phyloP scores from a whole-genome alignment of 1,139 yeast species.

The Candida anutae region DNA sequence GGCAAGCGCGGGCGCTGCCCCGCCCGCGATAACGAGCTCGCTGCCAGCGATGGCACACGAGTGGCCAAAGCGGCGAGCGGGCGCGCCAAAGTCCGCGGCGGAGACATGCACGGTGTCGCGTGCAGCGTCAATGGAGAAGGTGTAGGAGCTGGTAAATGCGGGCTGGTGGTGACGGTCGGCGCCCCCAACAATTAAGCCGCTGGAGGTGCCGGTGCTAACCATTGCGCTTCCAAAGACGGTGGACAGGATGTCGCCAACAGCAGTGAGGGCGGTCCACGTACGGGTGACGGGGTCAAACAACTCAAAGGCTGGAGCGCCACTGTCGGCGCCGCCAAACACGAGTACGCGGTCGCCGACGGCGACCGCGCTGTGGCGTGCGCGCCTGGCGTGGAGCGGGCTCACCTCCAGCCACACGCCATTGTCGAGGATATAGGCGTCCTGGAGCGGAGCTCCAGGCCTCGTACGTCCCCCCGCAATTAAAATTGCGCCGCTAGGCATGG shows the following conservation, averaged over 20 bases:
- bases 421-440: conserved; percentile 20
- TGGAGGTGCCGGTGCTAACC: conserved; percentile 19
- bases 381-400: conserved; percentile 39
- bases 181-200: conserved; percentile 54
- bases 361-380: conserved; percentile 51
- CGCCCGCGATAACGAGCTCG: conserved; percentile 48
- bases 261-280: conserved; percentile 8
- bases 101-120: conserved; percentile 5
- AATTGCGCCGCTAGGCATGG: conserved; percentile 19
- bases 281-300: conserved; percentile 14
- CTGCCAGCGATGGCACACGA: conserved; percentile 16
- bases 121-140: conserved; percentile 17
- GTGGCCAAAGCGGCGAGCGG: conserved; percentile 44
- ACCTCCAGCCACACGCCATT: conserved; percentile 30
- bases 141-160: conserved; percentile 25
- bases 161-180: conserved; percentile 26
- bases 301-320: conserved; percentile 10
- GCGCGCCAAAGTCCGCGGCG: conserved; percentile 5
- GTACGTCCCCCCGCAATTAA: conserved; percentile 61
- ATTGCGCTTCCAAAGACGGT: conserved; percentile 25
- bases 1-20: conserved; percentile 38
- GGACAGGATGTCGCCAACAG: conserved; percentile 10
- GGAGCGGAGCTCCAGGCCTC: conserved; percentile 44
- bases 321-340: conserved; percentile 45
- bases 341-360: conserved; percentile 28